Evolutionary conservation across 2,329 filamentous ascomycete genomes (phyloP).

Genomic region (Sclerotinia subarctica): DNA sequence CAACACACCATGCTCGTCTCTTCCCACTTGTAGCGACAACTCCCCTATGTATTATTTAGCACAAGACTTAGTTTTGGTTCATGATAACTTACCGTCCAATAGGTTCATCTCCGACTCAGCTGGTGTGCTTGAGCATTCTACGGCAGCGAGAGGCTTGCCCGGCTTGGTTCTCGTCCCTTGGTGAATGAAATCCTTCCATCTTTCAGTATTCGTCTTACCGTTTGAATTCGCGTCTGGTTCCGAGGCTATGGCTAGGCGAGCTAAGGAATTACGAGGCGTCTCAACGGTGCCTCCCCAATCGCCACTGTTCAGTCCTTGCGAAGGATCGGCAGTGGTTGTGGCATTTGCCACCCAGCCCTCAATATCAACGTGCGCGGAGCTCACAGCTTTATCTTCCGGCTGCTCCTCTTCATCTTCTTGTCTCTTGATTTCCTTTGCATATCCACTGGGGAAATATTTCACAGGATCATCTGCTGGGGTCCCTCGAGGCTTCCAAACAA

Average conservation of each 20-base stretch:
- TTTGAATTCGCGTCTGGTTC: neutral
- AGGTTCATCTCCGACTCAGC: neutral
- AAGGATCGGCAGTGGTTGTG: slow-evolving; percentile 1
- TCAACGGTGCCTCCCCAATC: neutral
- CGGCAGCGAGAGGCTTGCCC: neutral
- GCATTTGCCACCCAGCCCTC: slow-evolving; percentile 12
- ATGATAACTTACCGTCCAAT: neutral
- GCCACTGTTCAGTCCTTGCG: neutral
- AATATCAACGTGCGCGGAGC: slow-evolving; percentile 9
- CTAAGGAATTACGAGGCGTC: neutral
- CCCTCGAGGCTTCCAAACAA: slow-evolving; percentile 25
- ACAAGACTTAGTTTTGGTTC: neutral
- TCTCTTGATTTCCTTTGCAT: slow-evolving; percentile 5
- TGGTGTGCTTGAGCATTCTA: neutral
- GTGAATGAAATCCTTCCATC: neutral
- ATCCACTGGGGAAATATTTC: slow-evolving; percentile 16
- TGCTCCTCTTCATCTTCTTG: neutral
- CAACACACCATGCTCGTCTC: too few species aligned
- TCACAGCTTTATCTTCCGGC: neutral
- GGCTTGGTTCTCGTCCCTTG: neutral
- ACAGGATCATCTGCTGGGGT: slow-evolving; percentile 21
- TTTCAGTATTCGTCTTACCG: neutral
- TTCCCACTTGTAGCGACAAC: neutral
- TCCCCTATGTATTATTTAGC: neutral
- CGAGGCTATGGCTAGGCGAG: neutral